Base-by-base conservation (phyloP, 495 filamentous ascomycete genomes). In the Hypoxylon lienhwacheense region DNA sequence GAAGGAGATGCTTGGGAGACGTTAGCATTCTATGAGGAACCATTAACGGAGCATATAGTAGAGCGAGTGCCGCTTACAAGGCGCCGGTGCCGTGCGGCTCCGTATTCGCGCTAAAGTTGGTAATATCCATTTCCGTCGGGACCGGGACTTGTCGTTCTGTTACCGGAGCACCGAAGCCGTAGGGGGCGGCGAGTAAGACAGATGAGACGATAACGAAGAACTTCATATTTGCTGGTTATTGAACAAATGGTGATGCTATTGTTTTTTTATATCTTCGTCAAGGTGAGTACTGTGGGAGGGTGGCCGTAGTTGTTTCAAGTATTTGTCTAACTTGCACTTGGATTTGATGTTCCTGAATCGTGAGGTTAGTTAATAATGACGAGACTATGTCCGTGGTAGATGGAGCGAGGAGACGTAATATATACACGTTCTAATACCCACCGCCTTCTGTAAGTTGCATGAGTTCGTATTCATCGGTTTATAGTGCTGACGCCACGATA, bases 141-240 rank as follows among this genome's bases (percentile, higher is more conserved):
- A 35, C 34, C 15, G 44, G 37, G 1, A 20, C 35, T 31, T 48
- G 28, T 11, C 45, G 22, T 48, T 65, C 48, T 6, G 25, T 35
- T 20, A 63, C 45, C 15, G 65, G 62, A 3, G 45, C 39, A 7
- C 57, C 64, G 2, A 49, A 52, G 19, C 47, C 35, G 35, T 61
- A 53, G 15, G 52, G 40, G 41, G 57, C 64, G 41, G 50, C 61
- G 19, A 63, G 55, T 36, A 65, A 47, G 37, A 65, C 28, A 14
- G 65, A 51, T 5, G 57, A 44, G 24, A 67, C 14, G n/a, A 48
- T 12, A 15, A 53, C 33, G 44, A 67, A n/a, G 26, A 41, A 53
- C 52, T 65, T 64, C 61, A 67, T 64, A 2, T 55, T 57, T 61
- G 40, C 10, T 48, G 5, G 29, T 10, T 52, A 0, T 32, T 28